These are phyloP conservation scores for Meyerozyma smithsonii DNA, from an alignment of 1,139 yeast genomes.

Conservation along the genomic window DNA sequence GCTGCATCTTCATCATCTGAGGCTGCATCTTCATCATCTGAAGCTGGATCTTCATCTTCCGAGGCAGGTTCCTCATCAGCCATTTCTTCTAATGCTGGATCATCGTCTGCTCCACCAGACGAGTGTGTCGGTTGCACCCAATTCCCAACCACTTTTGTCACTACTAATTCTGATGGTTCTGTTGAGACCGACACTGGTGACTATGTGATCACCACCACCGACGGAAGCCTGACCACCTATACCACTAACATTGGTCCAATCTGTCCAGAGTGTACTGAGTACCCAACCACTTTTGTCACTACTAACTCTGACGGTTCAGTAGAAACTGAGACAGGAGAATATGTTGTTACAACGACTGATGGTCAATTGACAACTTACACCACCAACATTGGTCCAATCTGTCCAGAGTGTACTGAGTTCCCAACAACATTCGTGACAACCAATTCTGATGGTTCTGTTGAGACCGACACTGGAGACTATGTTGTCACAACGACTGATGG, in stretches of 20 bases:
- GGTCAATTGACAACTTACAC: neutral
- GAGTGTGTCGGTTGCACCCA: constrained; percentile 1
- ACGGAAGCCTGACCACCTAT: neutral
- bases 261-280: constrained; percentile 3
- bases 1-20: neutral
- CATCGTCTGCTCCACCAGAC: no score
- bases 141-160: constrained; percentile 6
- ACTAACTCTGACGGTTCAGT: neutral
- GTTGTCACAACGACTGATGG: constrained; percentile 2
- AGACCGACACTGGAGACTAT: constrained; percentile 2
- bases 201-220: constrained; percentile 6
- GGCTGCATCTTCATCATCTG: constrained; percentile 2
- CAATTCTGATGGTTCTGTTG: neutral
- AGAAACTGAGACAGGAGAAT: constrained; percentile 3
- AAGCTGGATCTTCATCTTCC: neutral
- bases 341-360: constrained; percentile 5
- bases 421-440: constrained; percentile 1
- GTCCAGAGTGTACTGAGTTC: neutral
- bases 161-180: neutral
- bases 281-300: constrained; percentile 6
- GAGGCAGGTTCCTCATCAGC: neutral
- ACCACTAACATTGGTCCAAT: neutral
- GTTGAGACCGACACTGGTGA: neutral
- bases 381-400: neutral
- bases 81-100: neutral